These are phyloP conservation scores for Citrus inodora DNA, from an alignment of 345 rosid species.

Conservation along the genomic window DNA sequence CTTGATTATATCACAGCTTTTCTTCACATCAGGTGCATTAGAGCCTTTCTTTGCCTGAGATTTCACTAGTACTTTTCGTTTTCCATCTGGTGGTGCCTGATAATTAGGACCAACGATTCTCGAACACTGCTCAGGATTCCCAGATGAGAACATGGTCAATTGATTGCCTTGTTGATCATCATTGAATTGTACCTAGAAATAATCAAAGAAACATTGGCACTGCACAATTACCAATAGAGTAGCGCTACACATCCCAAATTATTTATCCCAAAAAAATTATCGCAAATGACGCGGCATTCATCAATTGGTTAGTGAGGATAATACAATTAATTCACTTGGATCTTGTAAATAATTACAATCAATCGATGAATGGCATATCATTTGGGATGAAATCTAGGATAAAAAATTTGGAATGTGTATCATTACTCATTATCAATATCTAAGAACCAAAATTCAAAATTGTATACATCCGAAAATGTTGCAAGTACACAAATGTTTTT, in stretches of 20 bases:
- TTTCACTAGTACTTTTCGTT: constrained; percentile 9
- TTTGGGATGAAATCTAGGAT: too few relatives aligned
- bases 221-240: background rate
- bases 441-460: background rate
- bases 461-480: background rate
- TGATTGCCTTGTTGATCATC: background rate
- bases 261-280: too few relatives aligned
- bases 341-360: too few relatives aligned
- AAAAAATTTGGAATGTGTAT: too few relatives aligned
- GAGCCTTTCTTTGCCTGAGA: constrained; percentile 3
- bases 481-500: background rate
- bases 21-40: constrained; percentile 3
- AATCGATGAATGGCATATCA: too few relatives aligned
- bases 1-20: constrained; percentile 11
- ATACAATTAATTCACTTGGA: too few relatives aligned
- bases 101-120: constrained; percentile 12
- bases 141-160: constrained; percentile 7
- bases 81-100: constrained; percentile 9
- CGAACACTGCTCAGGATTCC: constrained; percentile 6
- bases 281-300: too few relatives aligned
- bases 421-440: background rate
- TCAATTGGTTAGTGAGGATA: too few relatives aligned
- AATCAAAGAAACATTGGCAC: background rate
- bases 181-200: constrained; percentile 7
- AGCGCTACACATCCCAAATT: too few relatives aligned